Conservation (phyloP, 2,329 filamentous ascomycete genomes). For the Exophiala lecanii-corni region DNA sequence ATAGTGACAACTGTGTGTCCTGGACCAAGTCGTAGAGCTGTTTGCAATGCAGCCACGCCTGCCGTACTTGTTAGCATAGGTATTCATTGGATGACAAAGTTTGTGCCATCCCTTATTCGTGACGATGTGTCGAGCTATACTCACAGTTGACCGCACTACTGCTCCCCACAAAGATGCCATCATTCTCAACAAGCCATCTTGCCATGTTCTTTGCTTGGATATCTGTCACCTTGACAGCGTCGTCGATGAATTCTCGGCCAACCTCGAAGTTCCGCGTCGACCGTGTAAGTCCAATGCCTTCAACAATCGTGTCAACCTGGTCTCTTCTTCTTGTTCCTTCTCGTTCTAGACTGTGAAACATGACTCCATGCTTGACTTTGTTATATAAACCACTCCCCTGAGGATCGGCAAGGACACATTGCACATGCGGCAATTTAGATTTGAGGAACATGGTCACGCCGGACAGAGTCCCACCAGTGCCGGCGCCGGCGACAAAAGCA, state of each 20-base stretch:
- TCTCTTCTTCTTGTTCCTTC: slow-evolving; percentile 85
- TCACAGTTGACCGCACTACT: slow-evolving; percentile 93
- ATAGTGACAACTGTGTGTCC: slow-evolving; percentile 47
- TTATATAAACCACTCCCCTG: slow-evolving; percentile 93
- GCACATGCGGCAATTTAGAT: slow-evolving; percentile 58
- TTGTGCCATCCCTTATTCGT: too few relatives aligned
- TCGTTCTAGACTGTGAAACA: slow-evolving; percentile 84
- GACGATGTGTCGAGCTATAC: slow-evolving; percentile 28
- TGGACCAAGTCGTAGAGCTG: slow-evolving; percentile 43
- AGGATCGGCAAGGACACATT: slow-evolving; percentile 83
- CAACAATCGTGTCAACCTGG: slow-evolving; percentile 93
- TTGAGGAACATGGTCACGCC: slow-evolving; percentile 83
- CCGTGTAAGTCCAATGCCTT: slow-evolving; percentile 92
- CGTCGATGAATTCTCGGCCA: slow-evolving; percentile 79
- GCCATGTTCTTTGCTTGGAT: slow-evolving; percentile 89
- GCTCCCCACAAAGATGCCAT: slow-evolving; percentile 90
- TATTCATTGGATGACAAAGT: background rate
- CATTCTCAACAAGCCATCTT: slow-evolving; percentile 90
- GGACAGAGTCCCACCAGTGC: slow-evolving; percentile 84
- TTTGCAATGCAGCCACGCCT: slow-evolving; percentile 47
- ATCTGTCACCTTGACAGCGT: slow-evolving; percentile 84
- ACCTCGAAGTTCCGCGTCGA: slow-evolving; percentile 91
- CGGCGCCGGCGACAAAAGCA: slow-evolving; percentile 84
- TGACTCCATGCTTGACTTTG: slow-evolving; percentile 85
- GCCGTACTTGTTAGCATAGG: slow-evolving; percentile 10